A percentile compares a stretch with the other conserved stretches of the same genome.
These are phyloP conservation scores for Potentilla sterilis DNA, from an alignment of 306 rosid genomes.

Conservation along the genomic window DNA sequence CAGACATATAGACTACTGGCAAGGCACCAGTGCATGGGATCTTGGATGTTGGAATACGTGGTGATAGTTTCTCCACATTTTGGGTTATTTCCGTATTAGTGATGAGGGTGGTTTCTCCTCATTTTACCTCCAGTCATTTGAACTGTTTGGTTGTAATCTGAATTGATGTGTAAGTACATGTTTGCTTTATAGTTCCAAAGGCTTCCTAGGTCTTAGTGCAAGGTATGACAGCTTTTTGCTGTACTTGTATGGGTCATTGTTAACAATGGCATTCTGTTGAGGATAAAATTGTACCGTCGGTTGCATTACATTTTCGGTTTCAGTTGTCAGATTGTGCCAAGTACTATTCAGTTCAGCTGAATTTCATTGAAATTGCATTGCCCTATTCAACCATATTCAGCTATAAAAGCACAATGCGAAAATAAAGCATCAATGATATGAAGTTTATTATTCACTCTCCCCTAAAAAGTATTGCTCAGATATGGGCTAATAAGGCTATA, in stretches of 20 bases:
- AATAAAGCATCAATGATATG: background rate
- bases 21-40: background rate
- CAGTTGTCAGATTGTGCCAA: background rate
- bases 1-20: constrained; percentile 48
- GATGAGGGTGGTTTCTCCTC: background rate
- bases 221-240: background rate
- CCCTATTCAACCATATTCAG: background rate
- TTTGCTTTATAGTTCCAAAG: background rate
- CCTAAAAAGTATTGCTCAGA: background rate
- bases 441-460: background rate
- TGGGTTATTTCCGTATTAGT: background rate
- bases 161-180: background rate
- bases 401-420: no score
- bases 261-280: no score
- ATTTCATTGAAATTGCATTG: background rate
- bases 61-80: background rate
- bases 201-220: background rate
- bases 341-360: background rate
- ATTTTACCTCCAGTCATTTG: background rate
- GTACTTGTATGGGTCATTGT: background rate
- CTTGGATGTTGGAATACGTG: background rate
- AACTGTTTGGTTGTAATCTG: background rate
- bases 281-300: background rate
- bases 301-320: background rate
- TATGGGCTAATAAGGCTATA: background rate